Percentiles rank a stretch among this genome's conserved stretches.
phyloP scores from a whole-genome alignment of 2,329 filamentous ascomycete genomes.

The Penicillium nordicum region DNA sequence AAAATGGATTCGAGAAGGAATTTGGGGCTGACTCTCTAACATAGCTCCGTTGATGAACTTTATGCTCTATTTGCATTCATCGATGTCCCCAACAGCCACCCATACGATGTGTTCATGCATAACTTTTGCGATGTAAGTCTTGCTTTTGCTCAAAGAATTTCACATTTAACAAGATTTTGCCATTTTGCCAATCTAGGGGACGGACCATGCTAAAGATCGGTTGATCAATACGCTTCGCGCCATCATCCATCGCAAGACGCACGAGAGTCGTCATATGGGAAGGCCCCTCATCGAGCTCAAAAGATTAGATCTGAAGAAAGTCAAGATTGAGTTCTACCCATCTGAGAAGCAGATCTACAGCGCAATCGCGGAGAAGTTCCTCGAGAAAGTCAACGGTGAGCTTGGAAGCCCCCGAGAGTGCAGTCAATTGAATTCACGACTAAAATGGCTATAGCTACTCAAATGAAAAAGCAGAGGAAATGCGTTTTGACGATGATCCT shows the following conservation, averaged over 20 bases:
- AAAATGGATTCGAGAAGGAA: not conserved
- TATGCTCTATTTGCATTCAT: not conserved
- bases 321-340: not conserved
- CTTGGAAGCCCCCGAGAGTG: not conserved
- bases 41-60: not conserved
- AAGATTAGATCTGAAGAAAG: not conserved
- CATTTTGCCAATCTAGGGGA: not conserved
- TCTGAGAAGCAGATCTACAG: not conserved
- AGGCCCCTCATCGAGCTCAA: not conserved
- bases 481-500: not conserved
- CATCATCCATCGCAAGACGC: not conserved
- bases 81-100: not conserved
- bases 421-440: not conserved
- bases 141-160: fast-evolving
- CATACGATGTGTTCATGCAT: not conserved
- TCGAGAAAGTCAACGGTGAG: not conserved
- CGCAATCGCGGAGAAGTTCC: not conserved
- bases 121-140: not conserved
- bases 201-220: not conserved
- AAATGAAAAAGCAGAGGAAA: not conserved
- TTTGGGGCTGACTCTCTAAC: not conserved
- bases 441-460: not conserved
- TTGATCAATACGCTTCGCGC: constrained; percentile 1
- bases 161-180: not conserved
- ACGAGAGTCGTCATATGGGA: not conserved